These are phyloP conservation scores for Wallacemonas sp. DNA, from an alignment of 208 protist genomes.

Conservation along the genomic window DNA sequence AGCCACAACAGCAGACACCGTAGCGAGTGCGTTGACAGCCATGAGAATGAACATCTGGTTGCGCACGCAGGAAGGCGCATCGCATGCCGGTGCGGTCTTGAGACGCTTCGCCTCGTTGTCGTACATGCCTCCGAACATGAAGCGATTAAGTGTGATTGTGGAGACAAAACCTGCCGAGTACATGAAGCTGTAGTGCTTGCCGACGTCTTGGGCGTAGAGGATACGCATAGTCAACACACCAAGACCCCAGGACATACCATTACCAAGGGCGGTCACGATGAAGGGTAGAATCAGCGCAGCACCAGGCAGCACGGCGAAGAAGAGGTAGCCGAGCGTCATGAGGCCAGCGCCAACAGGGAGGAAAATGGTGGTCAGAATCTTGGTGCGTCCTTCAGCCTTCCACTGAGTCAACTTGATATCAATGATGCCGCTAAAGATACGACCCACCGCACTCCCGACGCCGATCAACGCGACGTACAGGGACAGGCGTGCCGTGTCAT, in stretches of 20 bases:
- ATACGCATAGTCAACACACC: constrained; percentile 54
- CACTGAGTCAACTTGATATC: constrained; percentile 51
- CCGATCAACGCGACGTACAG: constrained; percentile 71
- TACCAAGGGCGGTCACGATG: constrained; percentile 58
- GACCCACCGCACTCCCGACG: constrained; percentile 70
- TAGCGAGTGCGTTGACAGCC: constrained; percentile 55
- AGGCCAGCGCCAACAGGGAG: constrained; percentile 41
- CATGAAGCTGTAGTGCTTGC: constrained; percentile 88
- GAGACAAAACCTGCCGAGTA: constrained; percentile 63
- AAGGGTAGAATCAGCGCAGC: constrained; percentile 60
- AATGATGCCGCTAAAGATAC: constrained; percentile 50
- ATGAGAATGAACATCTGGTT: constrained; percentile 78
- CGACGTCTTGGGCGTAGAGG: constrained; percentile 69
- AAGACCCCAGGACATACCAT: constrained; percentile 59
- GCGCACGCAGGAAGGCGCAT: constrained; percentile 51
- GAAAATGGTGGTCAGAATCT: constrained; percentile 58
- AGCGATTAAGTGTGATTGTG: constrained; percentile 76
- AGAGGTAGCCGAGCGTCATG: constrained; percentile 54
- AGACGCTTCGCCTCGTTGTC: constrained; percentile 46
- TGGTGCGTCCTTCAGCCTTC: constrained; percentile 25
- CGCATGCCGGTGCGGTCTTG: constrained; percentile 35
- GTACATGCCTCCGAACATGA: constrained; percentile 83
- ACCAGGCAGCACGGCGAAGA: constrained; percentile 58
- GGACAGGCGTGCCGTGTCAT: constrained; percentile 29
- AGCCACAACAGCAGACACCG: constrained; percentile 23